Conservation (phyloP, 106 monocot species). For the Dendrobium officinale region DNA sequence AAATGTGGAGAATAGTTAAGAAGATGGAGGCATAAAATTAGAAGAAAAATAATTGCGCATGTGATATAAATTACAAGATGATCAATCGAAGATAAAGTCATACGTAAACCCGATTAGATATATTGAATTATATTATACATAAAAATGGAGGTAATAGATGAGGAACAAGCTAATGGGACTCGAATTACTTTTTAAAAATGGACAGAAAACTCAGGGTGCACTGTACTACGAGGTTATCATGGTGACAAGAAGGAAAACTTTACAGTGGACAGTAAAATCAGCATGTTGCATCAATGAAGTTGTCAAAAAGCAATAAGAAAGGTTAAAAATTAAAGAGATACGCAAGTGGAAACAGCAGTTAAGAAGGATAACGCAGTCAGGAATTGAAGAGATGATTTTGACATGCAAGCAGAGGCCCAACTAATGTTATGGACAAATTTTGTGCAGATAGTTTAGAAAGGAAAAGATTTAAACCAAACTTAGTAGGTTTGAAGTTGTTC, state of each 20-base stretch:
- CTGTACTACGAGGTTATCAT: not conserved
- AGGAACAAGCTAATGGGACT: not conserved
- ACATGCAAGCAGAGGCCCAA: no score
- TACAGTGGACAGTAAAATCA: not conserved
- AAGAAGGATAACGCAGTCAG: no score
- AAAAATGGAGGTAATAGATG: not conserved
- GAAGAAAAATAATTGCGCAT: not conserved
- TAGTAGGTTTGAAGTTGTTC: no score
- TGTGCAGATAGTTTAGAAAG: no score
- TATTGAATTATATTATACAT: not conserved
- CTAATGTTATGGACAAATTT: no score
- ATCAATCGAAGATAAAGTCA: not conserved
- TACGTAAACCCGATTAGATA: not conserved
- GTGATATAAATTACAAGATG: not conserved
- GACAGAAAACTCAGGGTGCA: not conserved
- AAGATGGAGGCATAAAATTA: not conserved
- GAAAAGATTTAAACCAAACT: no score
- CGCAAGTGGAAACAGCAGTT: not conserved
- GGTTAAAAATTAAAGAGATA: not conserved
- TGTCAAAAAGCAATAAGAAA: not conserved
- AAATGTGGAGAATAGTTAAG: not conserved
- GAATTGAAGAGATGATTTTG: no score
- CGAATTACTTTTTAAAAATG: not conserved
- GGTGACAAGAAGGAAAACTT: not conserved
- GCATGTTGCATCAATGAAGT: not conserved